phyloP scores from a whole-genome alignment of 2,329 filamentous ascomycete species.

The Juglanconis oblonga region DNA sequence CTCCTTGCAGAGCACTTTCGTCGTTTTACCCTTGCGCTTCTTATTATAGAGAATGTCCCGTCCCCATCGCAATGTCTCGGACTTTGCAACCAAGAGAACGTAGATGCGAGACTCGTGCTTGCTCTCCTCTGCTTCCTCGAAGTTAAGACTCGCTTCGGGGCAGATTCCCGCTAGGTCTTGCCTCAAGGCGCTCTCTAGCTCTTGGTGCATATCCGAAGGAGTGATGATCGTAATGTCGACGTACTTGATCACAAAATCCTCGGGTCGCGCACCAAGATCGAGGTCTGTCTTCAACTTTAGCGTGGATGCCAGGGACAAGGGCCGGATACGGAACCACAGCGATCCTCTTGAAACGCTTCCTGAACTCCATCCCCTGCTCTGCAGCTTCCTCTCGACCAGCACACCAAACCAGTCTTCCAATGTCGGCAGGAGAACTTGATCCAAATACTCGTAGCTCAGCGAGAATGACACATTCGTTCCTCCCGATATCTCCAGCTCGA shows the following conservation, averaged over 20 bases:
- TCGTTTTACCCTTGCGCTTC: slow-evolving; percentile 20
- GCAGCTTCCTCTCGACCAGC: slow-evolving; percentile 41
- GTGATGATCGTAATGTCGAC: slow-evolving; percentile 52
- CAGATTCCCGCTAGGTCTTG: slow-evolving; percentile 39
- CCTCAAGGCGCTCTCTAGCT: slow-evolving; percentile 38
- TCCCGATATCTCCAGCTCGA: slow-evolving; percentile 51
- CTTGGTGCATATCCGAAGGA: slow-evolving; percentile 40
- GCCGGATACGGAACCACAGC: slow-evolving; percentile 44
- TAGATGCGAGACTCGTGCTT: slow-evolving; percentile 50
- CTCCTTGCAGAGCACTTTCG: slow-evolving; percentile 29
- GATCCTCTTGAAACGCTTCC: slow-evolving; percentile 37
- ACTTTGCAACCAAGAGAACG: slow-evolving; percentile 54
- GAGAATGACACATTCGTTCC: slow-evolving; percentile 60
- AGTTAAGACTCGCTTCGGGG: slow-evolving; percentile 40
- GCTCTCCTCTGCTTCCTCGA: slow-evolving; percentile 50
- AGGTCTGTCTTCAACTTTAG: slow-evolving; percentile 32
- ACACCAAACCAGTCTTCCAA: slow-evolving; percentile 51
- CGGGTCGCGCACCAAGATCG: neutral
- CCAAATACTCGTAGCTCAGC: slow-evolving; percentile 59
- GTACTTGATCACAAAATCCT: slow-evolving; percentile 35
- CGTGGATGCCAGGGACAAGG: slow-evolving; percentile 30
- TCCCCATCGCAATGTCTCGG: slow-evolving; percentile 44
- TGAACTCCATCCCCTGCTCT: slow-evolving; percentile 48
- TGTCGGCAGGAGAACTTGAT: slow-evolving; percentile 57
- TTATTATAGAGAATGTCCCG: slow-evolving; percentile 40